A percentile compares a stretch with the other conserved stretches of the same genome.
phyloP scores from a whole-genome alignment of 306 rosid genomes.

The Sechiopsis laciniata region DNA sequence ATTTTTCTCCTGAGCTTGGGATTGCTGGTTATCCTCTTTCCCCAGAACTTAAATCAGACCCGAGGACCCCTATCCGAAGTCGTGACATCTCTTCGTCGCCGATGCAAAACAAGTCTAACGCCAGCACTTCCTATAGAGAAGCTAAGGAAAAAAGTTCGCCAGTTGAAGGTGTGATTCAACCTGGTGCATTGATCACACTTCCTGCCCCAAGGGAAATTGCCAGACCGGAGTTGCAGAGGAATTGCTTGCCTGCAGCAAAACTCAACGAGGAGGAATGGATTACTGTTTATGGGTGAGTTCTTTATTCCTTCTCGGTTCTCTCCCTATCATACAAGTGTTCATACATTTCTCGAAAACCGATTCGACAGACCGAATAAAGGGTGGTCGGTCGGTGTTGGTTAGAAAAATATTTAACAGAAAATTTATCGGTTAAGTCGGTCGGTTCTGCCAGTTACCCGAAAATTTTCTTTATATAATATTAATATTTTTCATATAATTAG shows the following conservation, averaged over 20 bases:
- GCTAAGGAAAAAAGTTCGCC: slow-evolving; percentile 81
- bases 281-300: slow-evolving; percentile 80
- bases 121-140: slow-evolving; percentile 80
- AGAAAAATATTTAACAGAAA: too few species aligned
- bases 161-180: slow-evolving; percentile 91
- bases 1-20: slow-evolving; percentile 87
- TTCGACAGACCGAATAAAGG: too few species aligned
- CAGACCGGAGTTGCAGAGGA: slow-evolving; percentile 77
- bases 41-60: slow-evolving; percentile 70
- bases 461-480: too few species aligned
- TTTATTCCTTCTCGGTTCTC: too few species aligned
- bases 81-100: slow-evolving; percentile 63
- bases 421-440: too few species aligned
- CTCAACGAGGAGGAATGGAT: slow-evolving; percentile 93
- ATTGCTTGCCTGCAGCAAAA: slow-evolving; percentile 57
- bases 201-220: slow-evolving; percentile 90
- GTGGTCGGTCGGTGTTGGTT: too few species aligned
- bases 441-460: too few species aligned
- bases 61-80: slow-evolving; percentile 47
- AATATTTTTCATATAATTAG: too few species aligned
- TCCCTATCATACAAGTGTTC: too few species aligned
- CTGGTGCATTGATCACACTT: slow-evolving; percentile 78
- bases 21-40: slow-evolving; percentile 75
- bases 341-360: too few species aligned
- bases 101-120: slow-evolving; percentile 50